These are phyloP conservation scores for Withania somnifera DNA, from an alignment of 305 asterid genomes.

Conservation along the genomic window DNA sequence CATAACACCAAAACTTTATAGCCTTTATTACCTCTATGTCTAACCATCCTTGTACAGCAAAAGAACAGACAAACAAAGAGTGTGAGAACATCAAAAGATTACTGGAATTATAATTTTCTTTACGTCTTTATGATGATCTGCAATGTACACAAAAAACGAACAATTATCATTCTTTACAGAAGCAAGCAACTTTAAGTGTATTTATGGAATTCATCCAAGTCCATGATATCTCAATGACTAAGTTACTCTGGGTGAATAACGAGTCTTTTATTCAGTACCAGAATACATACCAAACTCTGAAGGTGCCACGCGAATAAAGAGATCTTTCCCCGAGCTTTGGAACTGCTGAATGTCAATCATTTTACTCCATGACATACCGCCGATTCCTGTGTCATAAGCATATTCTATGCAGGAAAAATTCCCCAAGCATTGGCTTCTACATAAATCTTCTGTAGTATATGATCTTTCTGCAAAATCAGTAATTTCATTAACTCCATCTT, in stretches of 20 bases:
- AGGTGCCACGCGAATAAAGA: constrained; percentile 33
- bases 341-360: constrained; percentile 31
- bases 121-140: constrained; percentile 21
- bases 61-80: constrained; percentile 12
- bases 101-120: constrained; percentile 23
- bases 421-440: constrained; percentile 28
- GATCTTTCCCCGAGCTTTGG: constrained; percentile 26
- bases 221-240: not conserved
- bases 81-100: constrained; percentile 11
- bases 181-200: not conserved
- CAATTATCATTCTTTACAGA: not conserved
- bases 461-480: constrained; percentile 25
- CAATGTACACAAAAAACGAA: not conserved
- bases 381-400: constrained; percentile 25
- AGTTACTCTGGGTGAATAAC: no score
- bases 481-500: constrained; percentile 22
- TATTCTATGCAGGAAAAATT: constrained; percentile 54
- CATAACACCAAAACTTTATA: not conserved
- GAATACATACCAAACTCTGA: constrained; percentile 38
- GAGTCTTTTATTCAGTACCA: not conserved
- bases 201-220: not conserved
- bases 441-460: constrained; percentile 12
- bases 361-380: constrained; percentile 42
- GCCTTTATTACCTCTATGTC: constrained; percentile 28
- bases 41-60: constrained; percentile 27